Percentiles rank a stretch among this genome's conserved stretches.
These are phyloP conservation scores for Lactarius deliciosus DNA, from an alignment of 768 basidiomycete genomes.

Conservation along the genomic window DNA sequence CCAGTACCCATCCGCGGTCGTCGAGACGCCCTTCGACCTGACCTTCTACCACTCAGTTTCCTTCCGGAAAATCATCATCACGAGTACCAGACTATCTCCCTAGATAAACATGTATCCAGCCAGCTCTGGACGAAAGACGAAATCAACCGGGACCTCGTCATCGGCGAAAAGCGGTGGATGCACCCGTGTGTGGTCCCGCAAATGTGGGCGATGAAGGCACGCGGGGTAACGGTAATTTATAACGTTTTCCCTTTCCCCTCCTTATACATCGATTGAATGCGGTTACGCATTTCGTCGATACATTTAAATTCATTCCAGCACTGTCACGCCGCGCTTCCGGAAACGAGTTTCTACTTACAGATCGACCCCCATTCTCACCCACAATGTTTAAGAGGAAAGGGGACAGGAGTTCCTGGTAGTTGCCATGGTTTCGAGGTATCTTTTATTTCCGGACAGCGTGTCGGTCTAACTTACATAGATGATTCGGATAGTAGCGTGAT, in stretches of 20 bases:
- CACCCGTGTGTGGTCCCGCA: slow-evolving; percentile 20
- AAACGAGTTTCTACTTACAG: slow-evolving; percentile 14
- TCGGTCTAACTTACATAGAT: neutral
- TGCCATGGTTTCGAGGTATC: neutral
- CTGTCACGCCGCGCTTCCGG: slow-evolving; percentile 30
- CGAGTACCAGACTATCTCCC: slow-evolving; percentile 53
- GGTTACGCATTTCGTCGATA: slow-evolving; percentile 31
- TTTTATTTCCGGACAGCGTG: neutral
- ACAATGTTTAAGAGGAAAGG: slow-evolving; percentile 31
- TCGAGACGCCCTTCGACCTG: slow-evolving; percentile 53
- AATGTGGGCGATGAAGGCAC: no score
- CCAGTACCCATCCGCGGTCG: no score
- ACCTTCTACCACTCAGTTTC: slow-evolving; percentile 45
- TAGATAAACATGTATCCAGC: slow-evolving; percentile 43
- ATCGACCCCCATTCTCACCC: neutral
- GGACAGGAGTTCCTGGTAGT: slow-evolving; percentile 32
- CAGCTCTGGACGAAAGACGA: slow-evolving; percentile 45
- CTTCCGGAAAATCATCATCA: slow-evolving; percentile 37
- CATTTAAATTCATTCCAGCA: slow-evolving; percentile 24
- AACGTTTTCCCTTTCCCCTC: neutral
- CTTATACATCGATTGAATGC: neutral
- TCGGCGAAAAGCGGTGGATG: slow-evolving; percentile 53
- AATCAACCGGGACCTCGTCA: slow-evolving; percentile 37
- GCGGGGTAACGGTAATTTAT: slow-evolving; percentile 33
- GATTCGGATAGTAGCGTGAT: neutral